These are phyloP conservation scores for Agrocybe chaxingu DNA, from an alignment of 768 basidiomycete species.

Conservation along the genomic window DNA sequence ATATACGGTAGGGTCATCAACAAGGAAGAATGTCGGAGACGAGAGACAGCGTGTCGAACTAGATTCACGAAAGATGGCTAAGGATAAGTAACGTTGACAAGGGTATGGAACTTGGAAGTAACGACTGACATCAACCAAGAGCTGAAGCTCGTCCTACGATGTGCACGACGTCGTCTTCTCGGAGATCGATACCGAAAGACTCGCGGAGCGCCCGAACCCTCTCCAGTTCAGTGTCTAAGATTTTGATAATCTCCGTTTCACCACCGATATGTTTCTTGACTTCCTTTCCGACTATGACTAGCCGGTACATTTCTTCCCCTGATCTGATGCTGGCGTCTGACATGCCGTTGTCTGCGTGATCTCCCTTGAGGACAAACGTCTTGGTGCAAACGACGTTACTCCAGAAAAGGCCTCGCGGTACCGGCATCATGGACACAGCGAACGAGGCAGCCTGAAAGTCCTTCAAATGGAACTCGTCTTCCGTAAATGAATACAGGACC, in stretches of 20 bases:
- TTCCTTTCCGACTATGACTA: slow-evolving; percentile 22
- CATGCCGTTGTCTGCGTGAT: slow-evolving; percentile 3
- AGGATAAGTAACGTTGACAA: too few species aligned
- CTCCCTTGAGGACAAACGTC: slow-evolving; percentile 21
- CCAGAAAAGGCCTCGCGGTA: slow-evolving; percentile 18
- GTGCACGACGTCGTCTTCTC: slow-evolving; percentile 16
- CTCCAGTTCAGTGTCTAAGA: slow-evolving; percentile 24
- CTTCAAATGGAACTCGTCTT: slow-evolving; percentile 21
- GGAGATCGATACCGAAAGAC: slow-evolving; percentile 23
- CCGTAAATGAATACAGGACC: slow-evolving; percentile 24
- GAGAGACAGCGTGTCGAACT: too few species aligned
- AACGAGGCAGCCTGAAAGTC: slow-evolving; percentile 23
- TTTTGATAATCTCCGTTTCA: slow-evolving; percentile 17
- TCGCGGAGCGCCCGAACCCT: slow-evolving; percentile 25
- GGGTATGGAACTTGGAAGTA: too few species aligned
- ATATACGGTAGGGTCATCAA: too few species aligned
- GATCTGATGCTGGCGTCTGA: slow-evolving; percentile 1
- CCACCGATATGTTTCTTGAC: slow-evolving; percentile 22
- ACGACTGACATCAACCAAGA: slow-evolving; percentile 1
- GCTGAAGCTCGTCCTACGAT: slow-evolving; percentile 23
- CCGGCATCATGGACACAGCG: slow-evolving; percentile 17
- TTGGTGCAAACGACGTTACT: slow-evolving; percentile 22
- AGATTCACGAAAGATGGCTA: too few species aligned
- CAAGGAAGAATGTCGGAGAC: too few species aligned
- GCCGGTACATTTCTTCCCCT: slow-evolving; percentile 14